These are phyloP conservation scores for Trichoderma atroviride DNA, from an alignment of 2,329 filamentous ascomycete species.

Conservation along the genomic window DNA sequence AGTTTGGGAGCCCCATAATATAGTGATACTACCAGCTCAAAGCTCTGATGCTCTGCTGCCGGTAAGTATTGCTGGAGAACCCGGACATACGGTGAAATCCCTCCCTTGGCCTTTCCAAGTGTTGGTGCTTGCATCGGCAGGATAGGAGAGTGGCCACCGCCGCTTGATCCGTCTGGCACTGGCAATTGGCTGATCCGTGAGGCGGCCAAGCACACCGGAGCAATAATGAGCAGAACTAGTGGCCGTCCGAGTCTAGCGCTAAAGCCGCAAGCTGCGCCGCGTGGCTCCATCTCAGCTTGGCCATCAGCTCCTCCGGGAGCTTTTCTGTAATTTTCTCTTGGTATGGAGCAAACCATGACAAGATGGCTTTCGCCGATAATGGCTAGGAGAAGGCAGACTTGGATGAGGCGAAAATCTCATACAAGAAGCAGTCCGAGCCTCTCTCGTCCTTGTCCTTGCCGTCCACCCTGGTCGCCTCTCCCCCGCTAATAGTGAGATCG, in stretches of 20 bases:
- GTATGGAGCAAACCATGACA: constrained; percentile 14
- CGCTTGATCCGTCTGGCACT: constrained; percentile 5
- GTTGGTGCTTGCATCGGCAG: not conserved
- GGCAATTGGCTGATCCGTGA: not conserved
- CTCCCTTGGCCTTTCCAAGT: not conserved
- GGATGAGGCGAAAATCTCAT: not conserved
- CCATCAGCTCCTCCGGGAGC: not conserved
- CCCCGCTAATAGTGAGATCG: not conserved
- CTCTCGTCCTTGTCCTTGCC: not conserved
- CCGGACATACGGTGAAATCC: not conserved
- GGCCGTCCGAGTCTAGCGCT: not conserved
- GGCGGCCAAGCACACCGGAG: constrained; percentile 1
- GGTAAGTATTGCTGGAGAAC: not conserved
- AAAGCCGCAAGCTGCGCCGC: constrained; percentile 18
- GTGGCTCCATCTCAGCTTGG: constrained; percentile 16
- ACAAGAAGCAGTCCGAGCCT: not conserved
- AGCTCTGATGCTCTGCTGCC: not conserved
- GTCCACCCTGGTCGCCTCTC: not conserved
- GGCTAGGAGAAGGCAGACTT: not conserved
- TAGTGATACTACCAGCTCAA: not conserved
- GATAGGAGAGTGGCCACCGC: not conserved
- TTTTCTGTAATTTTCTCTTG: not conserved
- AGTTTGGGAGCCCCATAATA: not conserved
- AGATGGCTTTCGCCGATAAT: not conserved
- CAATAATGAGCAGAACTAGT: constrained; percentile 1